Conservation (phyloP, 78 protist species). For the Dictyostelium firmibasis region DNA sequence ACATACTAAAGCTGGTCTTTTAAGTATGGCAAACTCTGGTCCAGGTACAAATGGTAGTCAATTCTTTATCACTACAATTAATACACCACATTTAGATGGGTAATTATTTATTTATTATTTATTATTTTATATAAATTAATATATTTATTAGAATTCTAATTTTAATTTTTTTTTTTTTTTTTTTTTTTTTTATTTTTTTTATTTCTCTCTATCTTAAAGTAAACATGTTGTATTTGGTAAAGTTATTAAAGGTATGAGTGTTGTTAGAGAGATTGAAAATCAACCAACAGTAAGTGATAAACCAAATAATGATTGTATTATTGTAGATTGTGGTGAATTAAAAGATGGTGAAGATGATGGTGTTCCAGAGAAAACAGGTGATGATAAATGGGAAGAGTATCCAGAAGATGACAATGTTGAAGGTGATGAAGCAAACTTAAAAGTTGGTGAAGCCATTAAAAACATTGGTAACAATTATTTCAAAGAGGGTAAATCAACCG, state of each 20-base stretch:
- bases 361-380: conserved; percentile 23
- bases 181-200: not conserved
- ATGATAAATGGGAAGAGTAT: conserved; percentile 57
- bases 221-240: conserved; percentile 99
- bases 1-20: conserved; percentile 88
- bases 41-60: conserved; percentile 91
- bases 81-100: conserved; percentile 95
- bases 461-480: conserved; percentile 61
- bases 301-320: conserved; percentile 62
- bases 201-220: not conserved
- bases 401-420: conserved; percentile 33
- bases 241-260: conserved; percentile 86
- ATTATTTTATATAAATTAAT: not conserved
- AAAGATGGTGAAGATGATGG: conserved; percentile 67
- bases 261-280: conserved; percentile 87
- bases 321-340: conserved; percentile 82
- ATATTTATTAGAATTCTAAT: too few species aligned
- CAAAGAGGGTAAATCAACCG: not conserved
- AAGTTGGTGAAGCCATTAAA: conserved; percentile 58
- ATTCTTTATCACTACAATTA: conserved; percentile 94
- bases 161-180: too few species aligned
- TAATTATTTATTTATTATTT: not conserved
- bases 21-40: conserved; percentile 97
- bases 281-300: conserved; percentile 44
- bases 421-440: conserved; percentile 36